Evolutionary conservation across 2,329 filamentous ascomycete genomes (phyloP), one percentile per base, ranked within the genome.

Genomic region (Penicillium freii): DNA sequence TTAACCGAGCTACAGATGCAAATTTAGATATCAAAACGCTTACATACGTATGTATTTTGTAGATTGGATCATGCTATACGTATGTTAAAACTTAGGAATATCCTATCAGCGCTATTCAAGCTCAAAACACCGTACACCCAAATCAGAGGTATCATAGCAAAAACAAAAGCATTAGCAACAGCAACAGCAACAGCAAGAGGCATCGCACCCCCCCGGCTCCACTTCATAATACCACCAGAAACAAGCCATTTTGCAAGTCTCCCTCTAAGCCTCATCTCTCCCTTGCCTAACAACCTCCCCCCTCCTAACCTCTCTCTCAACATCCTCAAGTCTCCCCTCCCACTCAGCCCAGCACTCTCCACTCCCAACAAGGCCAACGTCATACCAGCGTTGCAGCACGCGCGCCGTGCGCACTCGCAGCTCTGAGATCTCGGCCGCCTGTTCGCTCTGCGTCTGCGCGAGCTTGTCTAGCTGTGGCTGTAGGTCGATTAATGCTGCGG

Each of bases 321-420:
- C 82, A 59, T 80, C 78, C 72, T 84, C 83, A 13, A 92, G 73
- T 49, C 88, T 80, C 34, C 83, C 81, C 74, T 95, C 89, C 69
- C 88, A 85, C 51, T 88, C 85, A 23, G 87, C 88, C 77, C 91
- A 87, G 57, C 83, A 82, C 64, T 86, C 83, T 0, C 87, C 87
- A 64, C 84, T 85, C 11, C 82, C 82, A 47, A 96, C 77, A 43
- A 94, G 80, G 4, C 86, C 84, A 25, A 84, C 78, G 71, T 92
- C 87, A 73, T 93, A 92, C 88, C 91, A 95, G 36, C 79, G 75
- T 62, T 87, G 82, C 58, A 91, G 75, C 25, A 83, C 77, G 61
- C 73, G 72, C 27, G 77, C 78, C 52, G 76, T 78, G 13, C 76
- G 72, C 10, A 73, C 66, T 34, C 77, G 68, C 51, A 81, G 57